These are phyloP conservation scores for Fusarium graminum DNA, from an alignment of 2,329 filamentous ascomycete species.

Conservation along the genomic window DNA sequence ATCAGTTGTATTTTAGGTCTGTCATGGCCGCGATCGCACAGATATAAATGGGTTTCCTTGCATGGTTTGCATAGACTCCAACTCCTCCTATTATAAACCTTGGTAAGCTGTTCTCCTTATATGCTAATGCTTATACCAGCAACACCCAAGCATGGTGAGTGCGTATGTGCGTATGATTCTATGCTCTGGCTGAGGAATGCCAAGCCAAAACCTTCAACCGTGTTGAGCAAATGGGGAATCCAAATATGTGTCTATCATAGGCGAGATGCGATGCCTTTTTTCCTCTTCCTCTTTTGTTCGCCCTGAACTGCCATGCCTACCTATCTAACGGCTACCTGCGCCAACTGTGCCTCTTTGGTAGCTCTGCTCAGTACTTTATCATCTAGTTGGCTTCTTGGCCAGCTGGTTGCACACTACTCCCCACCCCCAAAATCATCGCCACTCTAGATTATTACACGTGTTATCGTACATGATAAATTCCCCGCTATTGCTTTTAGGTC, in stretches of 20 bases:
- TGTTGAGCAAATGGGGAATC: constrained; percentile 37
- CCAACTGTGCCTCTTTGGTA: constrained; percentile 5
- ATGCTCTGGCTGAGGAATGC: constrained; percentile 37
- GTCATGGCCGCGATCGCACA: constrained; percentile 25
- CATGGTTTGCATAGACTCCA: constrained; percentile 15
- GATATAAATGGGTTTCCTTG: constrained; percentile 32
- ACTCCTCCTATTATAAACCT: constrained; percentile 8
- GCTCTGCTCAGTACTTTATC: constrained; percentile 12
- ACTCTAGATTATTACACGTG: constrained; percentile 45
- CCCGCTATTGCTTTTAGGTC: constrained; percentile 20
- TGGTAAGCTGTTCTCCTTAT: constrained; percentile 20
- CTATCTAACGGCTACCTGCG: not conserved
- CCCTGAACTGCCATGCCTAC: constrained; percentile 5
- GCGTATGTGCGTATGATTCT: constrained; percentile 33
- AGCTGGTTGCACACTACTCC: constrained; percentile 31
- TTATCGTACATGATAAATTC: constrained; percentile 46
- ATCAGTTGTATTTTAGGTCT: constrained; percentile 33
- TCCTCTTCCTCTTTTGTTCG: constrained; percentile 20
- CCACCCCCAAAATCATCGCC: constrained; percentile 21
- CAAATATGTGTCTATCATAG: constrained; percentile 42
- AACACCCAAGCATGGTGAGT: constrained; percentile 22
- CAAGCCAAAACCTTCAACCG: constrained; percentile 37
- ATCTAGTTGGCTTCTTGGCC: constrained; percentile 17
- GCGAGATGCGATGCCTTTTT: constrained; percentile 20
- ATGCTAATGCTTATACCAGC: constrained; percentile 31